Conservation (phyloP, 345 rosid genomes). For the Eucalyptus albens region DNA sequence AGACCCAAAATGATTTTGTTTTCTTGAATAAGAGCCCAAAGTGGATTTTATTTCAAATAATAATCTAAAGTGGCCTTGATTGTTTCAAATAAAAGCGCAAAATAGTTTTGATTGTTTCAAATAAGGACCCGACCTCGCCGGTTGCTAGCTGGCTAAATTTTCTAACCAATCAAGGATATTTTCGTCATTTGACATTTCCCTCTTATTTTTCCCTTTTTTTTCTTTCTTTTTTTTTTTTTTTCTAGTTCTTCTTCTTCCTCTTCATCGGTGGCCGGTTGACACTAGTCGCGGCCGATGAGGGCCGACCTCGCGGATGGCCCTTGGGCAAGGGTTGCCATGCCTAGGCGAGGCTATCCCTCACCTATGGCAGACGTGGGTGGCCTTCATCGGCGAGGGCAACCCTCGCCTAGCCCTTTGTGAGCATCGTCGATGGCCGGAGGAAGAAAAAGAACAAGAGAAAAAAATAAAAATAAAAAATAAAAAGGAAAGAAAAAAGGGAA, state of each 20-base stretch:
- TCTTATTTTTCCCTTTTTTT: too few species aligned
- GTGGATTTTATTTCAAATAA: too few species aligned
- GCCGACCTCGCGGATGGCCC: rapidly evolving
- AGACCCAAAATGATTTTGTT: rapidly evolving
- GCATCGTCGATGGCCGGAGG: rapidly evolving
- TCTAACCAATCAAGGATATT: too few species aligned
- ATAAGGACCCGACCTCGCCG: rapidly evolving
- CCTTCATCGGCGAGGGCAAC: too few species aligned
- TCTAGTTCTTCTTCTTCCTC: too few species aligned
- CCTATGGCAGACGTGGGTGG: too few species aligned
- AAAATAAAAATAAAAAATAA: too few species aligned
- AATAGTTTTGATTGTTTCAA: too few species aligned
- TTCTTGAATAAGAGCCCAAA: rapidly evolving
- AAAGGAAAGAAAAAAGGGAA: too few species aligned
- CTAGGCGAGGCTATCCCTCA: rapidly evolving
- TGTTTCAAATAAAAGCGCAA: rapidly evolving
- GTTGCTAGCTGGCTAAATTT: rapidly evolving
- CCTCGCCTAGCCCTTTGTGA: rapidly evolving
- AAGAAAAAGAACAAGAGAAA: too few species aligned
- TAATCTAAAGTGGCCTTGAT: rapidly evolving
- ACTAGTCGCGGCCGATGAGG: rapidly evolving
- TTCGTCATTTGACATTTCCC: too few species aligned
- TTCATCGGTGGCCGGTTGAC: rapidly evolving
- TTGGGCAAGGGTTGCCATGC: too few species aligned
- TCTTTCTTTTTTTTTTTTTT: rapidly evolving